phyloP scores from a whole-genome alignment of 345 rosid genomes.

The Arabidopsis arenosa region DNA sequence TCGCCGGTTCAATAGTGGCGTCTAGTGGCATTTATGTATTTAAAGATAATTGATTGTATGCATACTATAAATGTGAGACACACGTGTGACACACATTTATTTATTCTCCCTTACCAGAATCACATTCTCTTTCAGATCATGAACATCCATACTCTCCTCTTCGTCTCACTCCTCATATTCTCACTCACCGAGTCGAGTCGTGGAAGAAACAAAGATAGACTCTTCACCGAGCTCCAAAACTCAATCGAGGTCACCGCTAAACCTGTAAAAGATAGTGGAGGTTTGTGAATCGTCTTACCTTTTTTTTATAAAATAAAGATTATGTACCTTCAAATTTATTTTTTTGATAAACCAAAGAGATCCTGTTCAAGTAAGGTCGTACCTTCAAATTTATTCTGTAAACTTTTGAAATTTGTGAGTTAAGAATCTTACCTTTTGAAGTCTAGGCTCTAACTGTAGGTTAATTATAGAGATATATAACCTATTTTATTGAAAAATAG shows the following conservation, averaged over 20 bases:
- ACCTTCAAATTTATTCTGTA: no score
- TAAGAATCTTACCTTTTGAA: no score
- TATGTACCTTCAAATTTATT: not conserved
- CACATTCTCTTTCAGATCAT: not conserved
- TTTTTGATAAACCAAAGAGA: no score
- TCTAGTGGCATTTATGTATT: no score
- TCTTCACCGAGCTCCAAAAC: conserved; percentile 49
- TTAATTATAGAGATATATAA: not conserved
- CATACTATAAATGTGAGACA: no score
- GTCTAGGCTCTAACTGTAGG: not conserved
- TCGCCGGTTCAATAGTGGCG: not conserved
- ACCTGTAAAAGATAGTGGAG: conserved; percentile 38
- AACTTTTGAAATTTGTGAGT: not conserved
- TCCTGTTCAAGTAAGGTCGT: no score
- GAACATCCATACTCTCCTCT: conserved; percentile 14
- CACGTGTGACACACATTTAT: no score
- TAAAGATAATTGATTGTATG: no score
- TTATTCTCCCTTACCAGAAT: no score
- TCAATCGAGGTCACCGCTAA: conserved; percentile 52
- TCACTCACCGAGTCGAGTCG: not conserved
- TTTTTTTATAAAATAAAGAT: not conserved
- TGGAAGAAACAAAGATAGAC: conserved; percentile 7
- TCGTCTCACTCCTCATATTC: conserved; percentile 26
- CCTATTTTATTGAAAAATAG: not conserved
- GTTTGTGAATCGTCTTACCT: conserved; percentile 21